A percentile compares a stretch with the other conserved stretches of the same genome.
phyloP scores from a whole-genome alignment of 106 monocot genomes.

The Phalaenopsis equestris region DNA sequence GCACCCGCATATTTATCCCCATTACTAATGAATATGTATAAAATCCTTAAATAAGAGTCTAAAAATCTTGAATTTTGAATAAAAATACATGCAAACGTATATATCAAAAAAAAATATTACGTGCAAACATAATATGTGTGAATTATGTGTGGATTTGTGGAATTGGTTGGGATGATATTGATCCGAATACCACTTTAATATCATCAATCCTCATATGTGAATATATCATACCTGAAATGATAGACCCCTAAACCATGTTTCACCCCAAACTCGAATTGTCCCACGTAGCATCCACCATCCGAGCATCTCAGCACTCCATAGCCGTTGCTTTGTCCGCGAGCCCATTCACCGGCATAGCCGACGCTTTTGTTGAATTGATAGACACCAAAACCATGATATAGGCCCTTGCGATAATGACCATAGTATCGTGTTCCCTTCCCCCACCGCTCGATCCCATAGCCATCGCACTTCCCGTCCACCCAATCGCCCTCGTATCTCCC shows the following conservation, averaged over 20 bases:
- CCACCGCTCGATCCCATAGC: constrained; percentile 57
- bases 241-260: constrained; percentile 55
- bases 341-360: too few relatives aligned
- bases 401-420: constrained; percentile 20
- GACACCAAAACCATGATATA: too few relatives aligned
- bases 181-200: too few relatives aligned
- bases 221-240: constrained; percentile 35
- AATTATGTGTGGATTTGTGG: too few relatives aligned
- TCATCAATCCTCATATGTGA: background rate
- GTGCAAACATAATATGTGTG: too few relatives aligned
- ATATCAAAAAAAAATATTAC: too few relatives aligned
- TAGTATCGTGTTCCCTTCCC: constrained; percentile 40
- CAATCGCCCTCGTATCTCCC: too few relatives aligned
- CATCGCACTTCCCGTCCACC: constrained; percentile 20
- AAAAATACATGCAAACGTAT: background rate
- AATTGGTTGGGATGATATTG: too few relatives aligned
- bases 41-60: background rate
- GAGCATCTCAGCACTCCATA: constrained; percentile 38
- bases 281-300: constrained; percentile 45
- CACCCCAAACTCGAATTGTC: background rate
- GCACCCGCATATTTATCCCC: background rate
- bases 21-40: constrained; percentile 14
- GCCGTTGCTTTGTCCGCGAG: constrained; percentile 40
- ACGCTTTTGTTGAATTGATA: too few relatives aligned
- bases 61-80: background rate